phyloP scores from a whole-genome alignment of 108 stramenopile species.

The Nitzschia sp. region DNA sequence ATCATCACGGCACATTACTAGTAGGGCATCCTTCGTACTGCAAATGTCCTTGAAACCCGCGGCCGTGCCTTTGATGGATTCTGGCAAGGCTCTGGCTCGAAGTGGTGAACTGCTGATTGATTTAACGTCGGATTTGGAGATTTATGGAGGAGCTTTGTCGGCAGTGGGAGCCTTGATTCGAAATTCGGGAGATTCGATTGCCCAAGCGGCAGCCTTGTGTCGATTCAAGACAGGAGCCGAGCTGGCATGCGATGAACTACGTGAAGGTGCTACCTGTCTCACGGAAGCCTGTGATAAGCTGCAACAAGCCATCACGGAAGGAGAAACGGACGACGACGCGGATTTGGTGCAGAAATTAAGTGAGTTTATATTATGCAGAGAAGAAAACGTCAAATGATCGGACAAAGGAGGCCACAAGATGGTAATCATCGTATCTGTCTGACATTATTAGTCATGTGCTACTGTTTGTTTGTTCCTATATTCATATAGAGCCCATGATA shows the following conservation, averaged over 20 bases:
- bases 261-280: conserved; percentile 73
- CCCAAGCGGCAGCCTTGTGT: conserved; percentile 81
- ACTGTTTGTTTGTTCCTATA: no score
- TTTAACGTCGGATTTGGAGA: conserved; percentile 45
- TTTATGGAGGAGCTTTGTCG: conserved; percentile 80
- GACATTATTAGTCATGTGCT: no score
- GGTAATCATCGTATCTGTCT: no score
- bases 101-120: conserved; percentile 79
- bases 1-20: neutral
- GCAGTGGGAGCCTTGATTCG: conserved; percentile 66
- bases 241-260: conserved; percentile 77
- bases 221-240: conserved; percentile 79
- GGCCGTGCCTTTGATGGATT: conserved; percentile 69
- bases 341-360: conserved; percentile 23
- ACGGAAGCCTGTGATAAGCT: conserved; percentile 52
- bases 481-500: neutral
- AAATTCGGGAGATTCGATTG: conserved; percentile 72
- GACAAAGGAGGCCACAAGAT: no score
- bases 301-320: conserved; percentile 49
- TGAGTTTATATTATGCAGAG: neutral
- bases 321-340: conserved; percentile 39
- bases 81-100: conserved; percentile 77
- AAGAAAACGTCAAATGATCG: no score
- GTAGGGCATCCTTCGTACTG: neutral
- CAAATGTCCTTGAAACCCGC: conserved; percentile 65